These are phyloP conservation scores for Irpex sp. DNA, from an alignment of 1,284 basidiomycete genomes.

Conservation along the genomic window DNA sequence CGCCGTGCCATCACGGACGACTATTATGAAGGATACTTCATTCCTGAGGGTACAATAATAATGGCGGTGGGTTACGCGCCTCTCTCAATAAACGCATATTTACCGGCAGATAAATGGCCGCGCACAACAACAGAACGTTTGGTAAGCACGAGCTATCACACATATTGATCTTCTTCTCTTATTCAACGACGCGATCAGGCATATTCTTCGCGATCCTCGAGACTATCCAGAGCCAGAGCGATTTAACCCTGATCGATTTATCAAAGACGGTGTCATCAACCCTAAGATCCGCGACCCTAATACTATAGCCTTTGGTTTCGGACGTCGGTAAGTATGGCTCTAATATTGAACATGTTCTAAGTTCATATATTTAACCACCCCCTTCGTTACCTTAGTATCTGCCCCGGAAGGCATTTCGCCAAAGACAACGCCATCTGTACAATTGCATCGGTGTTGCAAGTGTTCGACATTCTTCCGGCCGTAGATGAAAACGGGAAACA, in stretches of 20 bases:
- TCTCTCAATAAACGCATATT: background rate
- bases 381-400: constrained; percentile 26
- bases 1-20: constrained; percentile 21
- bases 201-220: constrained; percentile 25
- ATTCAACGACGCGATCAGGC: background rate
- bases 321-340: constrained; percentile 19
- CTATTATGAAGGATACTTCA: constrained; percentile 23
- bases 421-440: constrained; percentile 45
- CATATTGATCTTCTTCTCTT: too few species aligned
- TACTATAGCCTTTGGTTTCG: constrained; percentile 25
- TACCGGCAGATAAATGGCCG: background rate
- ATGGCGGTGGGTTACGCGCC: constrained; percentile 8
- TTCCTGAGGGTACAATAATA: constrained; percentile 31
- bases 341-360: background rate
- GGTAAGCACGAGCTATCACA: background rate
- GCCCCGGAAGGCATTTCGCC: constrained; percentile 29
- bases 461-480: constrained; percentile 41
- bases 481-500: constrained; percentile 21
- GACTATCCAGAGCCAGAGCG: constrained; percentile 23
- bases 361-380: background rate
- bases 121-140: background rate
- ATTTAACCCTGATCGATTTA: constrained; percentile 28
- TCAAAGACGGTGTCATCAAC: constrained; percentile 23
- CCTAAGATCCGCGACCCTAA: constrained; percentile 1
- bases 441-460: constrained; percentile 45